Percentiles rank a stretch among this genome's conserved stretches.
phyloP scores from a whole-genome alignment of 768 basidiomycete genomes.

The Leccinellum albellum region DNA sequence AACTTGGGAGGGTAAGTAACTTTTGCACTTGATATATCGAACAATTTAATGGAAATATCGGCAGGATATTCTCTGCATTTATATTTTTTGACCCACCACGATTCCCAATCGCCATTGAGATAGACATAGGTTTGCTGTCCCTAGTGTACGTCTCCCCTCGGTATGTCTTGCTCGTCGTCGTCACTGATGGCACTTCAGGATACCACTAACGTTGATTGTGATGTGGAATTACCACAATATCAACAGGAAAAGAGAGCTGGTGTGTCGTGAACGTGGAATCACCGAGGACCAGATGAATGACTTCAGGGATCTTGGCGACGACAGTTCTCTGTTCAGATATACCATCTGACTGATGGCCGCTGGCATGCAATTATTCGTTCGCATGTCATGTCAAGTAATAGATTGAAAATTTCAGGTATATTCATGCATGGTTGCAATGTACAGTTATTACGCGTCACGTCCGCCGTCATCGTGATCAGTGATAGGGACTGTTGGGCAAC shows the following conservation, averaged over 20 bases:
- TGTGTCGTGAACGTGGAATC: constrained; percentile 43
- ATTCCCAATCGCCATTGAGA: constrained; percentile 33
- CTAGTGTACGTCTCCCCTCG: constrained; percentile 12
- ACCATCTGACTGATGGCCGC: constrained; percentile 6
- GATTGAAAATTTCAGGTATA: too few relatives aligned
- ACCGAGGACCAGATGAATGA: constrained; percentile 34
- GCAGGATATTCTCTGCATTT: constrained; percentile 39
- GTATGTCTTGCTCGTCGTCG: constrained; percentile 15
- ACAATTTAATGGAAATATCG: not conserved
- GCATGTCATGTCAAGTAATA: too few relatives aligned
- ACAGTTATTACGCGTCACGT: too few relatives aligned
- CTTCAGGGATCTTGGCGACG: constrained; percentile 46
- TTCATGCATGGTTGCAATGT: too few relatives aligned
- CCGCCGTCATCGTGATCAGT: too few relatives aligned
- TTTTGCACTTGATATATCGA: constrained; percentile 8
- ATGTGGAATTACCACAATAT: constrained; percentile 46
- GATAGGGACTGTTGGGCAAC: too few relatives aligned
- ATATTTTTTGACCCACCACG: constrained; percentile 38
- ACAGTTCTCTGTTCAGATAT: constrained; percentile 52
- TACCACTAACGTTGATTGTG: constrained; percentile 32
- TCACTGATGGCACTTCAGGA: constrained; percentile 33
- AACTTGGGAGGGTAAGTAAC: constrained; percentile 48
- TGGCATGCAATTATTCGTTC: not conserved
- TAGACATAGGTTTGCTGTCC: constrained; percentile 24
- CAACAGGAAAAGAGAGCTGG: constrained; percentile 44